Percentiles rank a stretch among this genome's conserved stretches.
Conservation (phyloP, 2,329 filamentous ascomycete genomes). For the Pseudopithomyces maydicus region DNA sequence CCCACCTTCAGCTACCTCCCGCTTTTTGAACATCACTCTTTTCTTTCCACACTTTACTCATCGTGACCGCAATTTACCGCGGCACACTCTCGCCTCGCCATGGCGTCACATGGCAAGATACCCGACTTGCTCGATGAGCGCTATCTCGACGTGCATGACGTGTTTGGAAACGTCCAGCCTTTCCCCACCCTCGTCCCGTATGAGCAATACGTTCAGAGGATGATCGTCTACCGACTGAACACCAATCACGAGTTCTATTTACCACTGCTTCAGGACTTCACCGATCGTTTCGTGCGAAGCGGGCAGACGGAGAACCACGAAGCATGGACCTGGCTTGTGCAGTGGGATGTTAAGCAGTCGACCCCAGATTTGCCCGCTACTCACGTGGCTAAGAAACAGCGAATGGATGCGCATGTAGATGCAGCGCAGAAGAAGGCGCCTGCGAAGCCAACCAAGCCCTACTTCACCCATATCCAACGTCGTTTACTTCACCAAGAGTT, state of each 20-base stretch:
- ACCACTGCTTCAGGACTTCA: conserved; percentile 36
- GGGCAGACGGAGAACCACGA: conserved; percentile 25
- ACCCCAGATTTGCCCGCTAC: conserved; percentile 1
- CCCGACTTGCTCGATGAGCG: conserved; percentile 38
- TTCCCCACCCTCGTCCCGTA: conserved; percentile 39
- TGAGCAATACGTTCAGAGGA: conserved; percentile 28
- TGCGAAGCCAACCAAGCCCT: conserved; percentile 4
- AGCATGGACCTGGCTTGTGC: conserved; percentile 39
- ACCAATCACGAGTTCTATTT: conserved; percentile 30
- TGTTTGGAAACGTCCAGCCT: conserved; percentile 34
- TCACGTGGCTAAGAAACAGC: conserved; percentile 29
- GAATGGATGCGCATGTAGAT: conserved; percentile 14
- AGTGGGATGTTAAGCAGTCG: conserved; percentile 32
- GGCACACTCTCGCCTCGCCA: conserved; percentile 11
- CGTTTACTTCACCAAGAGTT: conserved; percentile 28
- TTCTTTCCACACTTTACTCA: not conserved
- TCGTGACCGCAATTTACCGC: not conserved
- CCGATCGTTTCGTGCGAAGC: conserved; percentile 22
- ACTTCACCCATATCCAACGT: conserved; percentile 21
- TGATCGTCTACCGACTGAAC: conserved; percentile 35
- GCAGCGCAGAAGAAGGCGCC: not conserved
- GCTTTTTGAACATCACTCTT: too few relatives aligned
- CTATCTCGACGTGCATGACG: conserved; percentile 37
- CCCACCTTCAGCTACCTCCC: too few relatives aligned
- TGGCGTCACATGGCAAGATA: conserved; percentile 36